phyloP scores from a whole-genome alignment of 352 stramenopile genomes.

The Phytophthora pistaciae region DNA sequence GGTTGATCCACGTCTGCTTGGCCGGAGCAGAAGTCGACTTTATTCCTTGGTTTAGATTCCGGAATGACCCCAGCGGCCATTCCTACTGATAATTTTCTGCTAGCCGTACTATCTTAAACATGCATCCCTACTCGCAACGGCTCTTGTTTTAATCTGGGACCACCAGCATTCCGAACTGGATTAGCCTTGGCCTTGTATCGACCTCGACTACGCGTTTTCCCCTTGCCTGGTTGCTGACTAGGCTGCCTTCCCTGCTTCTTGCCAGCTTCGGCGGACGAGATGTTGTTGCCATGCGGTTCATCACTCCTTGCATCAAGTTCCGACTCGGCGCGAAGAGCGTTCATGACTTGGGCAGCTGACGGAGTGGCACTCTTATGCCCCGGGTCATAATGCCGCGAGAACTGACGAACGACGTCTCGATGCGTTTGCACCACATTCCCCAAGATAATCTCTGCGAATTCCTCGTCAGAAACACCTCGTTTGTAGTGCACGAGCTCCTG shows the following conservation, averaged over 20 bases:
- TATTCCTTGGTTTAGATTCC: conserved; percentile 10
- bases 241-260: not conserved
- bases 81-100: not conserved
- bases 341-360: not conserved
- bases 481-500: not conserved
- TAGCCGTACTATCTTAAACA: no score
- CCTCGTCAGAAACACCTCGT: not conserved
- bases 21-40: conserved; percentile 19
- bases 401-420: not conserved
- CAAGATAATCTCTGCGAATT: not conserved
- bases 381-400: not conserved
- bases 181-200: not conserved
- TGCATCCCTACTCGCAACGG: not conserved
- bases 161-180: not conserved
- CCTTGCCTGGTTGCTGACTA: not conserved
- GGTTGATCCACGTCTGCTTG: conserved; percentile 13
- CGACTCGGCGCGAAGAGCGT: not conserved
- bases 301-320: not conserved
- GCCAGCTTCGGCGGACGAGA: not conserved
- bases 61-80: conserved; percentile 5
- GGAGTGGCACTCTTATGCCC: not conserved
- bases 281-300: not conserved
- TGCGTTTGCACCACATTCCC: not conserved
- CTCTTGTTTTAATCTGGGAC: not conserved
- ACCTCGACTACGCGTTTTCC: not conserved